phyloP scores from a whole-genome alignment of 441 rosid species.

The Pelargonium cotyledonis region DNA sequence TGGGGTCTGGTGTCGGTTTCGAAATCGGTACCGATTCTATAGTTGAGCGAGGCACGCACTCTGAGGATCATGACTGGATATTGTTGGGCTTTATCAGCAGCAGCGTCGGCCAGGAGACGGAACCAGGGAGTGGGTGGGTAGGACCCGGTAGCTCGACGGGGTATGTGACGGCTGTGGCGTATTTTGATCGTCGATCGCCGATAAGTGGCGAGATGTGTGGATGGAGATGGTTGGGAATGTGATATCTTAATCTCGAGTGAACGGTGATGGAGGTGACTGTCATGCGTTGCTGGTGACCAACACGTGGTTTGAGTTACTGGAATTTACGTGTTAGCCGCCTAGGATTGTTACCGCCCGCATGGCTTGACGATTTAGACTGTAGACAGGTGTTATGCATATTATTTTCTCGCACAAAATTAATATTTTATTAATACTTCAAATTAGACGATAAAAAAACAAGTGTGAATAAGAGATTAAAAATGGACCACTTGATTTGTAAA shows the following conservation, averaged over 20 bases:
- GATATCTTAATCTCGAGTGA: neutral
- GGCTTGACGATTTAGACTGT: no score
- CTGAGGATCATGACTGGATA: neutral
- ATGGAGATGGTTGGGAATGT: neutral
- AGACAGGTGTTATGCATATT: no score
- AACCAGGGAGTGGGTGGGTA: neutral
- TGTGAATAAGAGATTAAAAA: no score
- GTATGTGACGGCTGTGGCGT: neutral
- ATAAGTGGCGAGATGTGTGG: neutral
- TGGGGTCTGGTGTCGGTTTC: neutral
- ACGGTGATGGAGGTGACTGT: neutral
- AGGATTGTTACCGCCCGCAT: neutral
- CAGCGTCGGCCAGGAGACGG: no score
- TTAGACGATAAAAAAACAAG: no score
- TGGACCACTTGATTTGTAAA: no score
- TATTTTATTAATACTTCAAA: no score
- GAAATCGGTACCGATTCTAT: neutral
- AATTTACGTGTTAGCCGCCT: constrained; percentile 5
- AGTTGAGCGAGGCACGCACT: neutral
- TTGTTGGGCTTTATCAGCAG: neutral
- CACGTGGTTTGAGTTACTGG: neutral
- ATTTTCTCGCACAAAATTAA: neutral
- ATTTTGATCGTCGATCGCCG: neutral
- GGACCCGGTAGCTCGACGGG: neutral
- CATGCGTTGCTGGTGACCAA: neutral